These are phyloP conservation scores for Colletotrichum tamarilloi DNA, from an alignment of 2,329 filamentous ascomycete species.

Conservation along the genomic window DNA sequence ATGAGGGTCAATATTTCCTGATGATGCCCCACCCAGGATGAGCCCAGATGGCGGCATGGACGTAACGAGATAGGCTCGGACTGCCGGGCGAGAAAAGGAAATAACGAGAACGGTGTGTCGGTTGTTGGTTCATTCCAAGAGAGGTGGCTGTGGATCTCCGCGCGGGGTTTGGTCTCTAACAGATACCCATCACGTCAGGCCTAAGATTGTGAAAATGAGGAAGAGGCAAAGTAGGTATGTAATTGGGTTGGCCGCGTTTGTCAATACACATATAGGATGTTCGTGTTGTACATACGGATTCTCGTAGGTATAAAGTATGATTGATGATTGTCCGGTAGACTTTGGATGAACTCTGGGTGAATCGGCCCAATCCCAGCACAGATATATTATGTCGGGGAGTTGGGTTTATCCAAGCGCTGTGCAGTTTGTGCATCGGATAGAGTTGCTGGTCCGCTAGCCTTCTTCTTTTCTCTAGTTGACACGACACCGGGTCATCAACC, in stretches of 20 bases:
- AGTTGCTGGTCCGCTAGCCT: neutral
- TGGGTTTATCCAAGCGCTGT: neutral
- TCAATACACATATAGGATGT: neutral
- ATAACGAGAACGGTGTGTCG: slow-evolving; percentile 28
- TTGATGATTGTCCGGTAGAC: neutral
- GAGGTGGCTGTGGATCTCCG: slow-evolving; percentile 32
- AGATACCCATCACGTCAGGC: slow-evolving; percentile 12
- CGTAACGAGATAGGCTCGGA: slow-evolving; percentile 32
- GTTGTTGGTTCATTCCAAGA: slow-evolving; percentile 33
- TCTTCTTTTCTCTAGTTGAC: neutral
- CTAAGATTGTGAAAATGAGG: neutral
- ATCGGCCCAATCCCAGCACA: neutral
- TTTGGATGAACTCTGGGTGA: slow-evolving; percentile 11
- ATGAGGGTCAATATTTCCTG: slow-evolving; percentile 21
- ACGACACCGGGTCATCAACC: neutral
- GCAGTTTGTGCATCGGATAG: neutral
- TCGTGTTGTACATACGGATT: neutral
- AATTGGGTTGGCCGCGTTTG: neutral
- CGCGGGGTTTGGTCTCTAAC: slow-evolving; percentile 32
- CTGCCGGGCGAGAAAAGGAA: slow-evolving; percentile 27
- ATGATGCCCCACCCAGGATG: slow-evolving; percentile 17
- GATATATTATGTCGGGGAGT: neutral
- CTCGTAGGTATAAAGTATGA: neutral
- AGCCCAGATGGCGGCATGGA: slow-evolving; percentile 28
- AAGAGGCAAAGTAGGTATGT: neutral